phyloP scores from a whole-genome alignment of 2,329 filamentous ascomycete genomes.

The Hypoxylon sp. region DNA sequence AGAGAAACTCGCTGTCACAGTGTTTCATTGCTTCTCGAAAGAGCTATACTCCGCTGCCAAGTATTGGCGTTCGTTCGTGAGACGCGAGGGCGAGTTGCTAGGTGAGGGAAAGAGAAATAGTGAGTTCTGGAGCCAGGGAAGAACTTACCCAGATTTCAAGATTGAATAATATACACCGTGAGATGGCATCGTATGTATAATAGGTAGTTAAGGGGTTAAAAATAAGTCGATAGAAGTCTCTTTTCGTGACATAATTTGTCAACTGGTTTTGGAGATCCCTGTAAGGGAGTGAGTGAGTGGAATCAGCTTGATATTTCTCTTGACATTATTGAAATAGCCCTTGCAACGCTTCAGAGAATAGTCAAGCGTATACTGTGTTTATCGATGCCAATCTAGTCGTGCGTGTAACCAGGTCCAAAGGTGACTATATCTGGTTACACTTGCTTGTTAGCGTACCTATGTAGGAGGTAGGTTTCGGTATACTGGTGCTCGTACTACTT shows the following conservation, averaged over 20 bases:
- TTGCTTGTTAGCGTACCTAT: not conserved
- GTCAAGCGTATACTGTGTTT: not conserved
- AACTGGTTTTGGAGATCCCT: not conserved
- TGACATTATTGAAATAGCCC: not conserved
- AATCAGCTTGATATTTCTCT: not conserved
- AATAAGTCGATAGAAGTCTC: not conserved
- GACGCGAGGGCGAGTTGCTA: not conserved
- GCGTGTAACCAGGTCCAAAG: not conserved
- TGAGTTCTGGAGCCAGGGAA: slow-evolving; percentile 7
- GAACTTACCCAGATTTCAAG: slow-evolving; percentile 6
- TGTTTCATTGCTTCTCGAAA: slow-evolving; percentile 12
- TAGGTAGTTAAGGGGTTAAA: not conserved
- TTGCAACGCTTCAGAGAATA: not conserved
- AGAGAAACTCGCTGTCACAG: not conserved
- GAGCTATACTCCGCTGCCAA: not conserved
- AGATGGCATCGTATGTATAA: not conserved
- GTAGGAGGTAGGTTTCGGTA: not conserved
- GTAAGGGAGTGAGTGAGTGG: not conserved
- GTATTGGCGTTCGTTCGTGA: slow-evolving; percentile 6
- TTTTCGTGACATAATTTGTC: not conserved
- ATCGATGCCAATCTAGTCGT: too few species aligned
- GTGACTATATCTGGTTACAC: not conserved
- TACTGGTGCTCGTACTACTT: not conserved
- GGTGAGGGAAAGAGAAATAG: slow-evolving; percentile 6
- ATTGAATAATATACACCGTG: not conserved